Evolutionary conservation across 805 yeast genomes (phyloP), one percentile per base, ranked within the genome.

Genomic region (Candida qinlingensis): DNA sequence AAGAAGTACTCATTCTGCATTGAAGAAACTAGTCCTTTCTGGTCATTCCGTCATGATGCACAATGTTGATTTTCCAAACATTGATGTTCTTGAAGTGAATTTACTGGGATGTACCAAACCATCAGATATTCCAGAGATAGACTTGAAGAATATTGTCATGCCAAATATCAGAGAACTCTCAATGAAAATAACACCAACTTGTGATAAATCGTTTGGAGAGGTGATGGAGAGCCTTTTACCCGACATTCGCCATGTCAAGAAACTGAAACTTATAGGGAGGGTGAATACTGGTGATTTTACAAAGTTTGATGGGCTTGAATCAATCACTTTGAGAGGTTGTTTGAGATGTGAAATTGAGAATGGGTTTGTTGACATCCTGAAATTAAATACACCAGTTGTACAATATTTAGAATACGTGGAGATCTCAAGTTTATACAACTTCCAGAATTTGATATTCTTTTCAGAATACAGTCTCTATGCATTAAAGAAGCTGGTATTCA

Each of bases 41-140:
- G 49, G 49, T 19, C 41, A 42, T 29, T 38, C 39, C 10, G 42
- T 47, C 27, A 10, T 33, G 5, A 13, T 47, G 10, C 25, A 26
- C 4, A 42, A 47, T 25, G 27, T 47, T 36, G 19, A 42, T 12
- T 25, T 47, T 1, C 49, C 49, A 34, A 42, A 39, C 7, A 33
- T 47, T 6, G 40, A 39, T 7, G 25, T 13, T 26, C 11, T 48
- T 3, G 36, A 42, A 19, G 12, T 41, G 27, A 46, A 40, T 7
- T 26, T 29, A 5, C 29, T 30, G 10, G 41, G 13, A 6, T 35
- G 19, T 12, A 35, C 28, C 5, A 37, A 44, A 27, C 12, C 29
- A 7, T 27, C 51, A 8, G 44, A 45, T 7, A 7, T 41, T 3
- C 19, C 29, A 10, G 46, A 45, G 6, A 9, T 45, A 3, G 28